phyloP scores from a whole-genome alignment of 2,329 filamentous ascomycete species.

The Simplicillium aogashimaense region DNA sequence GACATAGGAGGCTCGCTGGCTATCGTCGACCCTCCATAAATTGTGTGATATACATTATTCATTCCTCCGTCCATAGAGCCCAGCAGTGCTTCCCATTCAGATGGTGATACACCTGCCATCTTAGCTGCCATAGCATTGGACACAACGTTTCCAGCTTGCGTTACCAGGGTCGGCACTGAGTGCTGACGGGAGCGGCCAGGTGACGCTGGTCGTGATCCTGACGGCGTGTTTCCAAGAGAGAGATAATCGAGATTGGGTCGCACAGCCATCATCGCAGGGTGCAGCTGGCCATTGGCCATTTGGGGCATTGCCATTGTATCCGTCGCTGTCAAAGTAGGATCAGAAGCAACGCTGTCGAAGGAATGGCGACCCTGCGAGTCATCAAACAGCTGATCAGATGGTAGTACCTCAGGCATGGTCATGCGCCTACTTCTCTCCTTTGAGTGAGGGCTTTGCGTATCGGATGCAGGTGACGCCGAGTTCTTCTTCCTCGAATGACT shows the following conservation, averaged over 20 bases:
- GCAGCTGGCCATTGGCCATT: slow-evolving; percentile 24
- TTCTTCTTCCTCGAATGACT: slow-evolving; percentile 26
- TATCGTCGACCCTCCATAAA: slow-evolving; percentile 57
- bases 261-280: slow-evolving; percentile 17
- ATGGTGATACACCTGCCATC: slow-evolving; percentile 40
- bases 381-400: slow-evolving; percentile 25
- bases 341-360: slow-evolving; percentile 32
- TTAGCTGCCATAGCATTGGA: slow-evolving; percentile 15
- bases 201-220: slow-evolving; percentile 38
- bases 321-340: slow-evolving; percentile 26
- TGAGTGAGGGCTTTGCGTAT: slow-evolving; percentile 36
- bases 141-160: slow-evolving; percentile 14
- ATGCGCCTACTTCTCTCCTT: slow-evolving; percentile 25
- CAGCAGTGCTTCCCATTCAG: slow-evolving; percentile 76
- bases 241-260: slow-evolving; percentile 50
- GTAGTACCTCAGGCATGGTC: slow-evolving; percentile 35
- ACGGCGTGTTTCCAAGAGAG: slow-evolving; percentile 35
- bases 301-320: slow-evolving; percentile 39
- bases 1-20: slow-evolving; percentile 34
- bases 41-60: slow-evolving; percentile 76
- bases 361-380: slow-evolving; percentile 34
- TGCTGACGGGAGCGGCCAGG: slow-evolving; percentile 31
- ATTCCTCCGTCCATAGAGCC: slow-evolving; percentile 70
- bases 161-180: slow-evolving; percentile 13
- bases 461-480: slow-evolving; percentile 28